Evolutionary conservation across 768 basidiomycete species (phyloP).

Genomic region (Mycena maculata): DNA sequence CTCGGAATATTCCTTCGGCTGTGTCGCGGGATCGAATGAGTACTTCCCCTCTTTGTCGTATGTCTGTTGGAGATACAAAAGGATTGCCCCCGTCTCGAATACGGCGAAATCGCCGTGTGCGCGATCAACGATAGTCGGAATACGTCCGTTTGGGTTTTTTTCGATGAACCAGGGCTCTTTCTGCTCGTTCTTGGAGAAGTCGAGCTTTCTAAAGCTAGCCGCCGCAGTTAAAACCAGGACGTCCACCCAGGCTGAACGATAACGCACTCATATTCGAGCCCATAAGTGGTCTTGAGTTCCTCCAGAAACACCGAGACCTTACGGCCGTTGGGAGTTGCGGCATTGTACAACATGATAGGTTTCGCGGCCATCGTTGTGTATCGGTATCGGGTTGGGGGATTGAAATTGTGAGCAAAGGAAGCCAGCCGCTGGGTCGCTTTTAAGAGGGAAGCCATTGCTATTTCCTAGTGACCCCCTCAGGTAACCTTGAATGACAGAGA

Average conservation of each 20-base stretch:
- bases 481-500: too few species aligned
- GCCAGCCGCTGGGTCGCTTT: conserved; percentile 23
- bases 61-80: conserved; percentile 55
- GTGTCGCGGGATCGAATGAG: conserved; percentile 47
- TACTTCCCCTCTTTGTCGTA: conserved; percentile 58
- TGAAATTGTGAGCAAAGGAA: background rate
- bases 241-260: background rate
- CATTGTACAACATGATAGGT: conserved; percentile 55
- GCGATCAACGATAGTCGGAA: conserved; percentile 49
- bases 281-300: conserved; percentile 61
- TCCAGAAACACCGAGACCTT: conserved; percentile 68
- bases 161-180: conserved; percentile 51
- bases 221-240: background rate
- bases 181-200: conserved; percentile 36
- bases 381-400: conserved; percentile 22
- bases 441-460: conserved; percentile 8
- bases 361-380: conserved; percentile 30
- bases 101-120: conserved; percentile 46
- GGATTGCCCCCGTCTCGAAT: conserved; percentile 59
- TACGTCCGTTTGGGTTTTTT: conserved; percentile 56
- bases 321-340: conserved; percentile 66
- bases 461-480: background rate
- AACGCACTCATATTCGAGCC: conserved; percentile 51
- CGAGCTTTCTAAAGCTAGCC: conserved; percentile 33
- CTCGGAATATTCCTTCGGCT: conserved; percentile 50